Evolutionary conservation across 345 rosid species (phyloP).

Genomic region (Bruguiera gymnorhiza): DNA sequence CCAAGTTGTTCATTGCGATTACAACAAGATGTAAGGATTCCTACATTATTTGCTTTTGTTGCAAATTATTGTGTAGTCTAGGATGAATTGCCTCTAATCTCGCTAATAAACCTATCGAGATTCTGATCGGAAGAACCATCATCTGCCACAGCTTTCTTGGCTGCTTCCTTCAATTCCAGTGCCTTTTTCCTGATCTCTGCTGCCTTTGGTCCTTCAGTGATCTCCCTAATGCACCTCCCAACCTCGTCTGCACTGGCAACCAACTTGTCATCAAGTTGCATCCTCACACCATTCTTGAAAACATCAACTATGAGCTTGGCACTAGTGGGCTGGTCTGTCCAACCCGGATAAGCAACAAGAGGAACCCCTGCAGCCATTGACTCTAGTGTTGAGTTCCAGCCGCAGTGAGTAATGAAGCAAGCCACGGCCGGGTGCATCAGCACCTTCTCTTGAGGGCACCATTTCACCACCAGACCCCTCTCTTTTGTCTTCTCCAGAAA

Average conservation of each 20-base stretch:
- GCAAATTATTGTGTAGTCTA: too few relatives aligned
- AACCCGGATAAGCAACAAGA: slow-evolving; percentile 44
- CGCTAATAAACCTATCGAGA: slow-evolving; percentile 35
- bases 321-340: slow-evolving; percentile 43
- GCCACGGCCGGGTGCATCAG: slow-evolving; percentile 37
- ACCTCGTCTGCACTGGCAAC: slow-evolving; percentile 33
- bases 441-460: slow-evolving; percentile 55
- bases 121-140: slow-evolving; percentile 46
- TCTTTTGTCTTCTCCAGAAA: slow-evolving; percentile 33
- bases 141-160: slow-evolving; percentile 30
- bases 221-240: slow-evolving; percentile 42
- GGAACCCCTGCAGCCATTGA: slow-evolving; percentile 49
- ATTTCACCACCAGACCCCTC: slow-evolving; percentile 38
- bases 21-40: too few relatives aligned
- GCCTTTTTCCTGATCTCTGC: slow-evolving; percentile 39
- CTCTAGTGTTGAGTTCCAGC: slow-evolving; percentile 62
- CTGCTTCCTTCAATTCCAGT: slow-evolving; percentile 30
- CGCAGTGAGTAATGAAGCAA: slow-evolving; percentile 57
- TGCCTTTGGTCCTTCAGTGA: slow-evolving; percentile 26
- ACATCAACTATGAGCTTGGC: slow-evolving; percentile 45
- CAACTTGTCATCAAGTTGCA: slow-evolving; percentile 27
- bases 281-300: slow-evolving; percentile 42
- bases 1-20: too few relatives aligned
- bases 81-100: slow-evolving; percentile 14
- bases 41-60: too few relatives aligned